phyloP scores from a whole-genome alignment of 2,329 filamentous ascomycete species.

The Ascochyta pisi region DNA sequence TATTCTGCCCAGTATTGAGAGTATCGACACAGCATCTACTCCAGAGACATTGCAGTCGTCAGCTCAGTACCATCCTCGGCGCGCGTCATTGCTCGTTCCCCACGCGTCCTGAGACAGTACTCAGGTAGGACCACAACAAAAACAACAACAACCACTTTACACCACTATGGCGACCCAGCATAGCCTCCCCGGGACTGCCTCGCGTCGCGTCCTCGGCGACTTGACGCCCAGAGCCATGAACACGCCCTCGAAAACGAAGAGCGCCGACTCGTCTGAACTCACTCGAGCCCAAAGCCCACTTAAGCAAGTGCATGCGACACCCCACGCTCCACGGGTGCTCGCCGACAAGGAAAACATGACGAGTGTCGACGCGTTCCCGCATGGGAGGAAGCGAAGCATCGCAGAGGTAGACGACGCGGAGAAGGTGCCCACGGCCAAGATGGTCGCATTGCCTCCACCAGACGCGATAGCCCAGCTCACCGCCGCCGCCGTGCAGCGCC shows the following conservation, averaged over 20 bases:
- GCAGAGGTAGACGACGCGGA: slow-evolving; percentile 45
- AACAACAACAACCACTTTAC: slow-evolving; percentile 11
- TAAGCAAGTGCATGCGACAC: slow-evolving; percentile 43
- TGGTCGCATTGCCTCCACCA: slow-evolving; percentile 27
- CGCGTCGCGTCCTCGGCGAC: slow-evolving; percentile 46
- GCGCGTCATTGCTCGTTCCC: slow-evolving; percentile 18
- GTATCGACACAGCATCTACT: not conserved
- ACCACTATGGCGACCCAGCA: slow-evolving; percentile 32
- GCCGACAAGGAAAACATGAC: slow-evolving; percentile 41
- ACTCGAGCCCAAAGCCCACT: slow-evolving; percentile 42
- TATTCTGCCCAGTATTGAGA: not conserved
- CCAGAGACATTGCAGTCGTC: not conserved
- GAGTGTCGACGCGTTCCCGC: slow-evolving; percentile 20
- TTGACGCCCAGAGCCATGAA: slow-evolving; percentile 45
- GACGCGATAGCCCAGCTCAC: slow-evolving; percentile 30
- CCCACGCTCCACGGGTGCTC: slow-evolving; percentile 30
- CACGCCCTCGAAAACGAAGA: slow-evolving; percentile 36
- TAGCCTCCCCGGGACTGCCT: slow-evolving; percentile 38
- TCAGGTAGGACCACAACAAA: slow-evolving; percentile 33
- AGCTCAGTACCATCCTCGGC: not conserved
- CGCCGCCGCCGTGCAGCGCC: slow-evolving; percentile 32
- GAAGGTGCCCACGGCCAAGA: slow-evolving; percentile 33
- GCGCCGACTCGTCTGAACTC: slow-evolving; percentile 29
- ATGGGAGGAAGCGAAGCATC: slow-evolving; percentile 46
- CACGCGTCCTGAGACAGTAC: slow-evolving; percentile 24